Conservation (phyloP, 345 rosid genomes). For the Erysimum cheiranthoides region DNA sequence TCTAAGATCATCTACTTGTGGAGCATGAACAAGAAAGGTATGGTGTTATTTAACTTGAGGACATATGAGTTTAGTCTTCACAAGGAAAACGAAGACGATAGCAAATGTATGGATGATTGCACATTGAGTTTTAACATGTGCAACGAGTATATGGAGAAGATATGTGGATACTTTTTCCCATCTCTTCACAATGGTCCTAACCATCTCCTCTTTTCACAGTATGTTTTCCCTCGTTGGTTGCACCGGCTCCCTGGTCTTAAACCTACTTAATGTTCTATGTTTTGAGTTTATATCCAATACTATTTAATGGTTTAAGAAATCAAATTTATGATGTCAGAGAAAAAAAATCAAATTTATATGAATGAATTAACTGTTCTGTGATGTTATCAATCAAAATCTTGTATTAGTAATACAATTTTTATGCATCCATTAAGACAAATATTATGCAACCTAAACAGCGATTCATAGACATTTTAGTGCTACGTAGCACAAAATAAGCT, state of each 20-base stretch:
- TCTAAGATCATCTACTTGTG: constrained; percentile 33
- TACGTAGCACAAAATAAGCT: too few relatives aligned
- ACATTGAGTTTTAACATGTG: constrained; percentile 11
- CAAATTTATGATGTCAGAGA: background rate
- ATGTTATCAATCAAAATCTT: background rate
- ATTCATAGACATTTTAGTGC: too few relatives aligned
- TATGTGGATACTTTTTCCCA: background rate
- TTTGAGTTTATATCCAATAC: background rate
- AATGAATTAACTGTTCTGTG: background rate
- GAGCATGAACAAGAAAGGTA: background rate
- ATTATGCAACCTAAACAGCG: background rate
- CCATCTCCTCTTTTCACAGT: constrained; percentile 15
- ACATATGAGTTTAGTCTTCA: constrained; percentile 1
- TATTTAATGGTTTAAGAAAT: too few relatives aligned
- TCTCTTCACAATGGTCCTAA: background rate
- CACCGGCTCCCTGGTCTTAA: constrained; percentile 23
- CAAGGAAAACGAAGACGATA: background rate
- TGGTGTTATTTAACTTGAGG: constrained; percentile 30
- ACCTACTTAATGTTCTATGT: constrained; percentile 7
- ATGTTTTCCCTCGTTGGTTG: background rate
- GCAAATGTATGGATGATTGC: constrained; percentile 31
- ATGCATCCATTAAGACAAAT: background rate
- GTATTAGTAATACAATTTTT: background rate
- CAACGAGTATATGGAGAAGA: constrained; percentile 6
- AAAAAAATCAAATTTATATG: too few relatives aligned